A percentile compares a stretch with the other conserved stretches of the same genome.
phyloP scores from a whole-genome alignment of 2,329 filamentous ascomycete species.

The Ustulina deusta region DNA sequence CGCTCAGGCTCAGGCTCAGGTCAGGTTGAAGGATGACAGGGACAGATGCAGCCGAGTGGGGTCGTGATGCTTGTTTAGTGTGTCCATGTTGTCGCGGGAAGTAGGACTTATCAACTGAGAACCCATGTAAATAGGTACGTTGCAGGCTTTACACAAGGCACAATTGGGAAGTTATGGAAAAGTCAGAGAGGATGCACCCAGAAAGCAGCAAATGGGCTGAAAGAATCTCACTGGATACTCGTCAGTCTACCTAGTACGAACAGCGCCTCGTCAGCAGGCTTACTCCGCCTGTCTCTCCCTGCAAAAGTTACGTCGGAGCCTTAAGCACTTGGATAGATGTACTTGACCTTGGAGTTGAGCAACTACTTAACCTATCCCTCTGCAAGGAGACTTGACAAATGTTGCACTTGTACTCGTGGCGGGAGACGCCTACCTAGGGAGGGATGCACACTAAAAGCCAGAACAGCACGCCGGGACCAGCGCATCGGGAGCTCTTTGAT shows the following conservation, averaged over 20 bases:
- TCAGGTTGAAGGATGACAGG: slow-evolving; percentile 29
- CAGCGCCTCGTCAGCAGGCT: not conserved
- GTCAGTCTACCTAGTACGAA: no score
- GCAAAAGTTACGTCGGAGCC: not conserved
- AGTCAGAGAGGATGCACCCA: no score
- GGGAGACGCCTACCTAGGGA: no score
- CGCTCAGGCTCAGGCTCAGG: not conserved
- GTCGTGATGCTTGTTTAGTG: slow-evolving; percentile 12
- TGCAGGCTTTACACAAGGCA: slow-evolving; percentile 8
- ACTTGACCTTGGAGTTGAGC: no score
- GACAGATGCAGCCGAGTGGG: slow-evolving; percentile 31
- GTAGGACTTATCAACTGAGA: slow-evolving; percentile 2
- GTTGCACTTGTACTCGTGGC: no score
- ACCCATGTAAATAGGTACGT: no score
- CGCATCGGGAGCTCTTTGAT: slow-evolving; percentile 15
- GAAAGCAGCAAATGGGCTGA: no score
- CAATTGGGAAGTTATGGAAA: not conserved
- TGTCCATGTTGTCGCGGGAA: not conserved
- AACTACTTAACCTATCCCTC: no score
- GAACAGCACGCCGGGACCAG: slow-evolving; percentile 11
- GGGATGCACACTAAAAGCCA: not conserved
- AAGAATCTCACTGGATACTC: no score
- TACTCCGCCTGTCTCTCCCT: not conserved
- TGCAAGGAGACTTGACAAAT: not conserved
- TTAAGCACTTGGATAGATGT: not conserved